Base-by-base conservation (phyloP, 345 rosid genomes). In the Jatropha curcas region DNA sequence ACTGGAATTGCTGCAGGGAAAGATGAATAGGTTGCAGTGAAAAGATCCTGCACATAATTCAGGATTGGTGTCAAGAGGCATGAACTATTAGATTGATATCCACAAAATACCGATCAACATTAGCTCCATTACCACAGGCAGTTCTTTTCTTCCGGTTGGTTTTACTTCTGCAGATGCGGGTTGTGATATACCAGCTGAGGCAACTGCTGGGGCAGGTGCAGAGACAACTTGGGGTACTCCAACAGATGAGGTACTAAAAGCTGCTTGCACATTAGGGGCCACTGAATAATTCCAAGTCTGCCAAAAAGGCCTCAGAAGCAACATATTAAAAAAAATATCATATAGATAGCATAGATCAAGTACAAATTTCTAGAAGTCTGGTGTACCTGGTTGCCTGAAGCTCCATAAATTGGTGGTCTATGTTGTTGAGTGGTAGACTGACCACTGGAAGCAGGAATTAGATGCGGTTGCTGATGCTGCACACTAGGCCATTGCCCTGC, bases 41-140 rank as follows among this genome's bases (percentile, higher is more conserved):
- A 95, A 77, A 92, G 85, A 86, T 87, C 94, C 99, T 95, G 86
- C 76, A 83, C 60, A 78, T 2, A 78, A 71, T 77, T 41, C 74
- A 33, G 43, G 57, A 43, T 65, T 48, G 53, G 43, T 27, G 37
- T 59, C 60, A 48, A n/a, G 27, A 60, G 33, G 46, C 25, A 55
- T 35, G 25, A 11, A 17, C 17, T 35, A 46, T 57, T 10, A 28
- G 57, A 58, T 16, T 16, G 7, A 76, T 14, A 46, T 46, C 28
- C 5, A 17, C 14, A 71, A 41, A 77, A 24, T 27, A 34, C 8
- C 16, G 22, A 65, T n/a, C 35, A 48, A 56, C 27, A 60, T 50
- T 55, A 75, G 53, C n/a, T 4, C 30, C 19, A 71, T 79, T 89
- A 95, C 98, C 91, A 56, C 86, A 65, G 99, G 93, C 80, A 93